Evolutionary conservation across 805 yeast species (phyloP).

Genomic region (Wickerhamomyces canadensis): DNA sequence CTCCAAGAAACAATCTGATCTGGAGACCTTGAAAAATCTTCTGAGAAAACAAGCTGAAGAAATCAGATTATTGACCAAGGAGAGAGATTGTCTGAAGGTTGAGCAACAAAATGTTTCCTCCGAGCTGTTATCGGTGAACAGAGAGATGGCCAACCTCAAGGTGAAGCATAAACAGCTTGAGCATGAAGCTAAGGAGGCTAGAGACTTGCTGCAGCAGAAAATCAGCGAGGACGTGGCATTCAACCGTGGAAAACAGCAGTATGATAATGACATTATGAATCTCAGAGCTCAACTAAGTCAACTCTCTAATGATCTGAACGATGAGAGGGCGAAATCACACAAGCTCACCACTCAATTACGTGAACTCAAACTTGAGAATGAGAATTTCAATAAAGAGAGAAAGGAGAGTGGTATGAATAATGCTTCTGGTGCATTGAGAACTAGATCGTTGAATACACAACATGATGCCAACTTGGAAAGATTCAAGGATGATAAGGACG

Average conservation of each 20-base stretch:
- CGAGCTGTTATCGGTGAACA: constrained; percentile 24
- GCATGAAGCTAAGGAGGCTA: constrained; percentile 39
- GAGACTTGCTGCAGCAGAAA: constrained; percentile 35
- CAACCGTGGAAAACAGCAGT: constrained; percentile 39
- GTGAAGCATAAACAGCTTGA: constrained; percentile 34
- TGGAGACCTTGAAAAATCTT: constrained; percentile 24
- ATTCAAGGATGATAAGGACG: constrained; percentile 22
- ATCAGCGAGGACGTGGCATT: constrained; percentile 38
- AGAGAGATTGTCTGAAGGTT: constrained; percentile 24
- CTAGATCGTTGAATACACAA: constrained; percentile 18
- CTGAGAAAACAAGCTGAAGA: constrained; percentile 23
- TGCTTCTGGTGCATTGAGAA: constrained; percentile 22
- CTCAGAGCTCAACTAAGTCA: constrained; percentile 26
- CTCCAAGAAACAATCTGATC: constrained; percentile 30
- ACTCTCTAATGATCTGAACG: constrained; percentile 15
- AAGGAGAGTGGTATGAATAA: constrained; percentile 15
- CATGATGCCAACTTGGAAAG: constrained; percentile 18
- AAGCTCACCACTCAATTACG: constrained; percentile 23
- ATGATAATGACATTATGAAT: constrained; percentile 34
- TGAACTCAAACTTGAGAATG: constrained; percentile 29
- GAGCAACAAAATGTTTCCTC: constrained; percentile 24
- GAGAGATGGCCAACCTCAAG: constrained; percentile 21
- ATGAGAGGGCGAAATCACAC: constrained; percentile 27
- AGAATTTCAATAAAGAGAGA: constrained; percentile 22
- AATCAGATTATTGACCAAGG: constrained; percentile 22